Percentiles rank a stretch among this genome's conserved stretches.
These are phyloP conservation scores for Penicillium desertorum DNA, from an alignment of 495 filamentous ascomycete species.

Conservation along the genomic window DNA sequence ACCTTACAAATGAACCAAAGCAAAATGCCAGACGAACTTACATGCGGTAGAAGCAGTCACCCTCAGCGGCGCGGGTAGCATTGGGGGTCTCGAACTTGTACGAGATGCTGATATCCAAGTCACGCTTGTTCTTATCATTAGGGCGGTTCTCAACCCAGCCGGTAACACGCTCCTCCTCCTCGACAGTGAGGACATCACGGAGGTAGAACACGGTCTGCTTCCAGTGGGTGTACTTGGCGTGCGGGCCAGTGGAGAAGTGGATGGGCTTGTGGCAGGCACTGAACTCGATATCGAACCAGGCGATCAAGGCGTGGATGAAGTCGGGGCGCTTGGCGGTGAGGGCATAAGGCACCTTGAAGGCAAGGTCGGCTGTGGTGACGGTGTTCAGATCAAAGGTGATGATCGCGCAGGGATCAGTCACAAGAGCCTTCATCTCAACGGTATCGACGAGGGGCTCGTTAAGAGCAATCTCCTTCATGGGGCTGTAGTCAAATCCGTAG, in stretches of 20 bases:
- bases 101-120: conserved; percentile 85
- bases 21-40: conserved; percentile 38
- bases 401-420: conserved; percentile 73
- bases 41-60: conserved; percentile 86
- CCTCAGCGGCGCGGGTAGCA: conserved; percentile 62
- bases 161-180: conserved; percentile 69
- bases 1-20: background rate
- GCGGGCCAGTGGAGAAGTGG: conserved; percentile 80
- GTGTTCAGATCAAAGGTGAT: conserved; percentile 85
- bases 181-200: conserved; percentile 78
- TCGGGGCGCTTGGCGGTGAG: conserved; percentile 76
- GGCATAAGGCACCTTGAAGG: conserved; percentile 70
- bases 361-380: conserved; percentile 67
- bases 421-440: conserved; percentile 72
- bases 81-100: conserved; percentile 80
- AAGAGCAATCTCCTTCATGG: conserved; percentile 80
- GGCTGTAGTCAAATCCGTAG: conserved; percentile 94
- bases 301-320: conserved; percentile 91
- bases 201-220: conserved; percentile 94
- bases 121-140: conserved; percentile 89
- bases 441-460: conserved; percentile 82
- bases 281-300: conserved; percentile 99
- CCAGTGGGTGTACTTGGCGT: conserved; percentile 93
- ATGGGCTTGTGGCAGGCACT: conserved; percentile 88
- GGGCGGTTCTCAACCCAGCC: conserved; percentile 79